phyloP scores from a whole-genome alignment of 345 rosid genomes.

The Adansonia digitata region DNA sequence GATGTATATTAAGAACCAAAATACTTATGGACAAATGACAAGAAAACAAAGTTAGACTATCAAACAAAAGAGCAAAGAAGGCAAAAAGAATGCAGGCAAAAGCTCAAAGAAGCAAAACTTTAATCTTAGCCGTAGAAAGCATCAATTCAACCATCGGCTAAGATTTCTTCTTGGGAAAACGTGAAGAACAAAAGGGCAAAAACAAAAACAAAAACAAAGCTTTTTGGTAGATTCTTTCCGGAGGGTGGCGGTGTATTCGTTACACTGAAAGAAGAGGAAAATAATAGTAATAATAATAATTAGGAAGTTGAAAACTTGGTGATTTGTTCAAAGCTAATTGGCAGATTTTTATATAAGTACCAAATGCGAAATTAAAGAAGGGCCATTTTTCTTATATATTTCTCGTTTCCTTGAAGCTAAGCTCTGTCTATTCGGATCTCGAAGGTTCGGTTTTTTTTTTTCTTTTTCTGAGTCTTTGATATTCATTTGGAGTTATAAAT shows the following conservation, averaged over 20 bases:
- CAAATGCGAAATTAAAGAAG: neutral
- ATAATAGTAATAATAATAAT: too few species aligned
- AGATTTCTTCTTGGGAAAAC: neutral
- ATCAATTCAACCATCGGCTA: neutral
- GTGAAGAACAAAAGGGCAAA: too few species aligned
- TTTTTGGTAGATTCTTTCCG: slow-evolving; percentile 9
- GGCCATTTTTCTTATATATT: neutral
- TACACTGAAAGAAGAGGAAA: neutral
- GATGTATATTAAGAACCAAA: neutral
- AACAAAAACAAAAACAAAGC: neutral
- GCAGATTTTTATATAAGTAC: slow-evolving; percentile 14
- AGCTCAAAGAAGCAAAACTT: neutral
- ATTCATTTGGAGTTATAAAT: neutral
- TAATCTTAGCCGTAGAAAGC: slow-evolving; percentile 5
- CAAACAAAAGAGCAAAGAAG: neutral
- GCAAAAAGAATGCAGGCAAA: neutral
- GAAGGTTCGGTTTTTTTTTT: neutral
- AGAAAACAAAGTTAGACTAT: neutral
- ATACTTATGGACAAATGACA: neutral
- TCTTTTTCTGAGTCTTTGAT: neutral
- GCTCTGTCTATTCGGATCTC: neutral
- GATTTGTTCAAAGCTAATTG: slow-evolving; percentile 15
- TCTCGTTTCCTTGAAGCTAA: neutral
- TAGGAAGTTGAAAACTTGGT: neutral
- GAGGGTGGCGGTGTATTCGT: slow-evolving; percentile 1